Evolutionary conservation across 306 rosid genomes (phyloP).

Genomic region (Malus orientalis): DNA sequence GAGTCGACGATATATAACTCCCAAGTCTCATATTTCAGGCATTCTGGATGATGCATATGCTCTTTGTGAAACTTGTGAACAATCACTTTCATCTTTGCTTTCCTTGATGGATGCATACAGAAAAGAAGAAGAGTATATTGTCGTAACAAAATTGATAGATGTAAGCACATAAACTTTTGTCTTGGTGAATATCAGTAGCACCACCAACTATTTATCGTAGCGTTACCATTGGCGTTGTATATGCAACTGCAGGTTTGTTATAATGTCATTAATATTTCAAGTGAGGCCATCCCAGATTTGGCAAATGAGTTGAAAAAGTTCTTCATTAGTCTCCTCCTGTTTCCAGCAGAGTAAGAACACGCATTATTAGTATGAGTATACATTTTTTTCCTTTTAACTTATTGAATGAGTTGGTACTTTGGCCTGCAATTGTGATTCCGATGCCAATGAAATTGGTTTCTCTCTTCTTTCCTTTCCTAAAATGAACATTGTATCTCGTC

Average conservation of each 20-base stretch:
- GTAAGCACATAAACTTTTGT: constrained; percentile 18
- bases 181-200: background rate
- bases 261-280: constrained; percentile 23
- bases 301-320: constrained; percentile 43
- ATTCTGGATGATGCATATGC: constrained; percentile 57
- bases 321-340: constrained; percentile 41
- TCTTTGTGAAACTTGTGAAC: constrained; percentile 47
- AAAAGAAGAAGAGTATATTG: constrained; percentile 40
- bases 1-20: background rate
- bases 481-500: background rate
- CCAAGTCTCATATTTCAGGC: constrained; percentile 28
- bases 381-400: background rate
- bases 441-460: background rate
- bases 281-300: constrained; percentile 45
- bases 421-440: background rate
- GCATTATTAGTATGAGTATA: background rate
- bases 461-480: background rate
- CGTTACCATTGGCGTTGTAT: constrained; percentile 3
- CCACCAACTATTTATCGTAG: background rate
- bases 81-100: constrained; percentile 40
- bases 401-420: background rate
- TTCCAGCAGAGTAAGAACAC: constrained; percentile 44
- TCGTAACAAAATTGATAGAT: constrained; percentile 34
- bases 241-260: constrained; percentile 35
- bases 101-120: constrained; percentile 43